Percentiles rank a stretch among this genome's conserved stretches.
These are phyloP conservation scores for Phalaenopsis aphrodite DNA, from an alignment of 106 monocot species.

Conservation along the genomic window DNA sequence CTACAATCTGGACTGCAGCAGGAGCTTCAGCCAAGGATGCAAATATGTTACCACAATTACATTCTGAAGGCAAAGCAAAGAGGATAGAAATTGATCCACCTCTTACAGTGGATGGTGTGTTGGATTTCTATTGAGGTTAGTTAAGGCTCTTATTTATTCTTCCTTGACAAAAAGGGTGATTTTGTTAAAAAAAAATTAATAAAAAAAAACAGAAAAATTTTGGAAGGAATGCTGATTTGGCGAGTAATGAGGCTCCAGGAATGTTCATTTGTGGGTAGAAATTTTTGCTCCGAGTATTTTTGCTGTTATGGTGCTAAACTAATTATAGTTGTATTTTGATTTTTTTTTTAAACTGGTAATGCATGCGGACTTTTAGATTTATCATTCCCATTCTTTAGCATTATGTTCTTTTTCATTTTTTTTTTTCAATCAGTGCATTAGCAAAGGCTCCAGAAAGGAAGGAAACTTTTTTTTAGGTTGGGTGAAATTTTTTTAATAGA, in stretches of 20 bases:
- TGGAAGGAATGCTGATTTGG: not conserved
- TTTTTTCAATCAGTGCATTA: too few species aligned
- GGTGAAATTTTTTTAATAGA: too few species aligned
- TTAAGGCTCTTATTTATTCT: too few species aligned
- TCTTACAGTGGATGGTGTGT: conserved; percentile 33
- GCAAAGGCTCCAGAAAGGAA: too few species aligned
- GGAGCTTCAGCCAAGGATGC: conserved; percentile 66
- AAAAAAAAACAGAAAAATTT: not conserved
- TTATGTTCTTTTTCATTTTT: too few species aligned
- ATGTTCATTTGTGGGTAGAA: not conserved
- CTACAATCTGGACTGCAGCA: conserved; percentile 72
- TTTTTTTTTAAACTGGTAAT: too few species aligned
- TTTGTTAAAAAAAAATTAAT: too few species aligned
- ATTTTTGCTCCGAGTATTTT: not conserved
- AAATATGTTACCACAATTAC: conserved; percentile 49
- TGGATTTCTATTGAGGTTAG: conserved; percentile 62
- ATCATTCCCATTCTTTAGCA: too few species aligned
- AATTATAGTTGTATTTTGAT: not conserved
- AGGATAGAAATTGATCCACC: conserved; percentile 60
- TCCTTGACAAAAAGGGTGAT: too few species aligned
- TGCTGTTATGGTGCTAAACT: not conserved
- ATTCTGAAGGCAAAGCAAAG: conserved; percentile 56
- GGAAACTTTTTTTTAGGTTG: too few species aligned
- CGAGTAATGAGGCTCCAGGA: not conserved
- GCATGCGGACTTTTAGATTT: too few species aligned